A percentile compares a stretch with the other conserved stretches of the same genome.
Conservation (phyloP, 495 filamentous ascomycete species). For the Astrocystis sublimbata region DNA sequence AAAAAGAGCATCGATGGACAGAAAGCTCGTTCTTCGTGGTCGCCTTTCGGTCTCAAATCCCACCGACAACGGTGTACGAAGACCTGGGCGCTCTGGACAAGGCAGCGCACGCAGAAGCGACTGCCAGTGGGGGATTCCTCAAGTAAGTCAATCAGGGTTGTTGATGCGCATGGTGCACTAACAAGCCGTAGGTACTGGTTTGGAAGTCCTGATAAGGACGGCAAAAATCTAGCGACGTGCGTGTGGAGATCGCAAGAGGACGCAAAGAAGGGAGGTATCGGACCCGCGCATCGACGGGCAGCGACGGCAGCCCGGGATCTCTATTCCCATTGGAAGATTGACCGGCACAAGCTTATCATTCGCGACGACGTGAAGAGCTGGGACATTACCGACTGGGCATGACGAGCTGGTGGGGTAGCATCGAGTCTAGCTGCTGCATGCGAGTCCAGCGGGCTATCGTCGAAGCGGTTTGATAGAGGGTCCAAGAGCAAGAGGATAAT, state of each 20-base stretch:
- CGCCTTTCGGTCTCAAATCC: slow-evolving; percentile 72
- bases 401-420: slow-evolving; percentile 31
- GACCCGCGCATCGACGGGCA: slow-evolving; percentile 57
- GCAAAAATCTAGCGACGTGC: slow-evolving; percentile 74
- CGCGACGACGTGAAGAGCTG: slow-evolving; percentile 57
- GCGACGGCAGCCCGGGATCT: slow-evolving; percentile 49
- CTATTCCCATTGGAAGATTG: slow-evolving; percentile 63
- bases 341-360: slow-evolving; percentile 63
- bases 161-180: slow-evolving; percentile 25
- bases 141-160: slow-evolving; percentile 54
- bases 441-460: slow-evolving; percentile 9
- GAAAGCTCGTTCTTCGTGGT: slow-evolving; percentile 75
- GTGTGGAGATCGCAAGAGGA: slow-evolving; percentile 72
- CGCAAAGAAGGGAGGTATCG: slow-evolving; percentile 65
- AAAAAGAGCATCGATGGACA: slow-evolving; percentile 59
- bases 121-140: slow-evolving; percentile 74
- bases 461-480: slow-evolving; percentile 21
- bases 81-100: slow-evolving; percentile 69
- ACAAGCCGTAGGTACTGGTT: slow-evolving; percentile 70
- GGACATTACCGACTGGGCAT: slow-evolving; percentile 61
- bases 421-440: slow-evolving; percentile 24
- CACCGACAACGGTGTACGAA: slow-evolving; percentile 58
- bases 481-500: slow-evolving; percentile 6
- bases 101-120: slow-evolving; percentile 75
- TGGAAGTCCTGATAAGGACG: slow-evolving; percentile 62